Evolutionary conservation across 768 basidiomycete genomes (phyloP), one percentile per base, ranked within the genome.

Genomic region (Termitomyces sp.): DNA sequence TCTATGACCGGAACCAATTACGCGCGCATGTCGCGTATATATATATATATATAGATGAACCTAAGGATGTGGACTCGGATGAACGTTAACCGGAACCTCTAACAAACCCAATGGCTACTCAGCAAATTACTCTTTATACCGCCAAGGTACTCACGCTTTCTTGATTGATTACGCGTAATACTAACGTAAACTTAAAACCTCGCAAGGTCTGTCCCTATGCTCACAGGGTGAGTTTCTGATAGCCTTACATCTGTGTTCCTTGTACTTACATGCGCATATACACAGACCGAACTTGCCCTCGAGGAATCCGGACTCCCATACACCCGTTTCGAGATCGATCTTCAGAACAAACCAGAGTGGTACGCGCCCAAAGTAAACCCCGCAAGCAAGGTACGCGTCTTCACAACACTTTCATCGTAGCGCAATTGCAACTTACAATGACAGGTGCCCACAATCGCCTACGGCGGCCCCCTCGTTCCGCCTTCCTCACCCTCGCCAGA

Each of bases 321-420:
- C 67, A 81, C 73, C 26, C 68, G 76, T 14, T 86, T 74, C 60
- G 79, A 87, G 61, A 80, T 89, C 45, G 84, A 88, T 63, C 69
- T 89, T 16, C 50, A 56, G 61, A 84, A 85, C 73, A 89, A 89
- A 71, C 87, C 87, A 0, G 82, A 80, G 53, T 88, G 86, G 87
- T 88, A 86, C 64, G 80, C 80, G 0, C 76, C 79, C 0, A 79
- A 83, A 59, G 80, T 89, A 39, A 89, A 89, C 69, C 82, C 83
- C 1, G 85, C 80, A 0, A 80, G 81, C 71, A 88, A 87, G 79
- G 87, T 85, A 18, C 4, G 24, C 37, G 14, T 13, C n/a, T n/a
- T n/a, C n/a, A n/a, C n/a, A n/a, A 20, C 18, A 27, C 20, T 14
- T 4, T 9, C 6, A 45, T 6, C 26, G 18, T 14, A 8, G 63